Conservation (phyloP, 306 rosid genomes). For the Gleditsia sinensis region DNA sequence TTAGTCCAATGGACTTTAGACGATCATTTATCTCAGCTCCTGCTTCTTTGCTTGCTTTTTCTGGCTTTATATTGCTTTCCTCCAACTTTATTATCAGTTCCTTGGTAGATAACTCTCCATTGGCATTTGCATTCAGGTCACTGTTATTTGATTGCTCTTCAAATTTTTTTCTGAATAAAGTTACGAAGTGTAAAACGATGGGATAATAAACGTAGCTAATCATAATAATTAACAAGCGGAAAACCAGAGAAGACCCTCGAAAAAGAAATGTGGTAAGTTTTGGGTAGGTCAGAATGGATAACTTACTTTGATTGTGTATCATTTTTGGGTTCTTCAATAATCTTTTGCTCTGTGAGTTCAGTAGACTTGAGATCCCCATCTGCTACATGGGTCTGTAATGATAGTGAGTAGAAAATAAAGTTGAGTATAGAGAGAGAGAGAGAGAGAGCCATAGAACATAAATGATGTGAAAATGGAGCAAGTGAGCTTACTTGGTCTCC, state of each 20-base stretch:
- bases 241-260: not conserved
- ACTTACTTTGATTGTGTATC: slow-evolving; percentile 54
- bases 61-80: slow-evolving; percentile 32
- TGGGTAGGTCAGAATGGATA: not conserved
- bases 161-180: slow-evolving; percentile 42
- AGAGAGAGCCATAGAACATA: not conserved
- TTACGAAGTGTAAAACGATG: not conserved
- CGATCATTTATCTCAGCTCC: not conserved
- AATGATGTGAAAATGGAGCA: not conserved
- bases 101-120: slow-evolving; percentile 22
- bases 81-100: slow-evolving; percentile 24
- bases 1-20: slow-evolving; percentile 6
- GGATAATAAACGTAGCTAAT: not conserved
- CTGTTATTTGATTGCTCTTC: slow-evolving; percentile 38
- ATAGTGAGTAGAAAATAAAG: not conserved
- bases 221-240: not conserved
- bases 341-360: slow-evolving; percentile 33
- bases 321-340: slow-evolving; percentile 22
- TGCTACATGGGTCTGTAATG: slow-evolving; percentile 39
- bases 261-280: not conserved
- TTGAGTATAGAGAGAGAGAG: not conserved
- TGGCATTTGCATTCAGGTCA: slow-evolving; percentile 30
- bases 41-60: slow-evolving; percentile 31
- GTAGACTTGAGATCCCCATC: slow-evolving; percentile 34
- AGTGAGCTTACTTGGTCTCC: slow-evolving; percentile 30